Evolutionary conservation across 129 eudicot species (phyloP), one percentile per base, ranked within the genome.

Genomic region (Artemisia annua): DNA sequence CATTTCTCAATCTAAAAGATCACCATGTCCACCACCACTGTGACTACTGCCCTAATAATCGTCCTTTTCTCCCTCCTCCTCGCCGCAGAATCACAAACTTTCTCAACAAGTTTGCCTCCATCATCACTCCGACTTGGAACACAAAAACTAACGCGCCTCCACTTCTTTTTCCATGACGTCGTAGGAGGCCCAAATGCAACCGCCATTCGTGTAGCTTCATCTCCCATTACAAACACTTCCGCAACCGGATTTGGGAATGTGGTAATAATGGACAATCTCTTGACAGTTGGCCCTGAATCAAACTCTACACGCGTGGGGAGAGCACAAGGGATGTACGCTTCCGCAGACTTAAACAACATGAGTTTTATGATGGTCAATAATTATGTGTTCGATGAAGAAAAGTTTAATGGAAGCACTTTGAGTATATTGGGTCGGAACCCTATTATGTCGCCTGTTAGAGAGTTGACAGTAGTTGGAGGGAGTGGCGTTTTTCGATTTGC

Each of bases 381-480:
- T 3, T 73, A 72, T 20, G 75, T 66, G 30, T 79, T 79, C 73
- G 79, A 49, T 49, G 83, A 79, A 7, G 83, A 63, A 17, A 79
- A 63, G 79, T 79, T 55, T 51, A 79, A 79, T 67, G 83, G 83
- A 18, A 82, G 86, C 63, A 78, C 80, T 53, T 73, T 82, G 79
- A 82, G 86, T 69, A 65, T 82, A 70, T 43, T 82, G 63, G 86
- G 83, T 0, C 70, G 86, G 30, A 82, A 82, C 67, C 57, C 65
- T 3, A 61, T 82, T 60, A 3, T 32, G 77, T 44, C 71, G 19
- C 15, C 71, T 15, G 69, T 82, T 20, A 82, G 86, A 63, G 86
- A 82, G 68, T 22, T 82, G 17, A 72, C 86, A 12, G 74, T 82
- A 39, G 86, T 82, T 18, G 86, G 86, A 51, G 86, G 86, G 39